These are phyloP conservation scores for Apiospora hydei DNA, from an alignment of 2,329 filamentous ascomycete species.

Conservation along the genomic window DNA sequence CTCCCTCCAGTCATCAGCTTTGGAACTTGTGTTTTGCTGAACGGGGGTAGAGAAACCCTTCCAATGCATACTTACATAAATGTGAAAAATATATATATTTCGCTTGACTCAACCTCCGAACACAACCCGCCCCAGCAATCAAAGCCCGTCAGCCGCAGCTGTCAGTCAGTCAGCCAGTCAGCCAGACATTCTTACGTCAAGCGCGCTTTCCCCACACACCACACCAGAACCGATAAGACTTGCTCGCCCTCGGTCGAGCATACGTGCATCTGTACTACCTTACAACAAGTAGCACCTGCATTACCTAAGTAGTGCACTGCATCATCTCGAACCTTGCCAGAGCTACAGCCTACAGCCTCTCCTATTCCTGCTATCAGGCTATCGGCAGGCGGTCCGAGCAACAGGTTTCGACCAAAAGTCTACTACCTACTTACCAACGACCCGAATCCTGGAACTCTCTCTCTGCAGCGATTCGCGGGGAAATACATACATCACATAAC, in stretches of 20 bases:
- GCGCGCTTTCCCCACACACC: constrained; percentile 13
- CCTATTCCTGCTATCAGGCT: background rate
- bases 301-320: constrained; percentile 5
- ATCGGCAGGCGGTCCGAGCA: constrained; percentile 5
- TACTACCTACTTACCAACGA: background rate
- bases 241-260: constrained; percentile 6
- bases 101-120: background rate
- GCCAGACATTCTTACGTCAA: constrained; percentile 19
- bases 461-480: background rate
- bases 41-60: background rate
- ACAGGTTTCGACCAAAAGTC: constrained; percentile 5
- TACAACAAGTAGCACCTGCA: constrained; percentile 13
- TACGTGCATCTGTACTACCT: constrained; percentile 1
- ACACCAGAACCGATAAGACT: background rate
- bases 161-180: background rate
- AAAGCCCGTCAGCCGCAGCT: background rate
- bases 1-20: background rate
- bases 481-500: background rate
- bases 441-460: background rate
- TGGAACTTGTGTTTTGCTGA: background rate
- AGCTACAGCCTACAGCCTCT: background rate
- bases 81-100: constrained; percentile 1
- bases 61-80: background rate
- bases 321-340: background rate
- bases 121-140: background rate